Evolutionary conservation across 73 alveolate genomes (phyloP).

Genomic region (Loxodes magnus): DNA sequence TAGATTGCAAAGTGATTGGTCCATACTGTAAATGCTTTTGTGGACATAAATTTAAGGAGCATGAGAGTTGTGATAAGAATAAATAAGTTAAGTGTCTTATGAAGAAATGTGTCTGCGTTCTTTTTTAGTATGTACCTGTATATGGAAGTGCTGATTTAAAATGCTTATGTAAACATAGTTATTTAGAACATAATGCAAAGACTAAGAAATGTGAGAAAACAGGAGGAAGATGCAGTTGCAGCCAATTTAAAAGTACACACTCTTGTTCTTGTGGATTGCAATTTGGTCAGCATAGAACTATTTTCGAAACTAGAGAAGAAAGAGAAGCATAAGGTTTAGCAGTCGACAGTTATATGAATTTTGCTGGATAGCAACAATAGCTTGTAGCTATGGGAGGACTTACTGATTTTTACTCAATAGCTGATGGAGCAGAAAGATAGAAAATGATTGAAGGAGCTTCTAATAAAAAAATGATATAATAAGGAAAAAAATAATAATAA

Average conservation of each 20-base stretch:
- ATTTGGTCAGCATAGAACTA: slow-evolving; percentile 77
- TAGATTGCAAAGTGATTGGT: slow-evolving; percentile 91
- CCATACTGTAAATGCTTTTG: slow-evolving; percentile 94
- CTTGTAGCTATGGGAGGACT: slow-evolving; percentile 43
- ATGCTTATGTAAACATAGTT: slow-evolving; percentile 94
- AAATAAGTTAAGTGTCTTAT: slow-evolving; percentile 80
- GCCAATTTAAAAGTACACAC: slow-evolving; percentile 70
- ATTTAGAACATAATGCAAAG: slow-evolving; percentile 60
- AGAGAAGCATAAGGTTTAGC: slow-evolving; percentile 89
- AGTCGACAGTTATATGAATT: slow-evolving; percentile 54
- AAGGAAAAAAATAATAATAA: too few relatives aligned
- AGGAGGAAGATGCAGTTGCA: slow-evolving; percentile 53
- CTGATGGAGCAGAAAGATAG: slow-evolving; percentile 38
- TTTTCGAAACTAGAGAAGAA: slow-evolving; percentile 88
- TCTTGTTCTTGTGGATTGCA: slow-evolving; percentile 82
- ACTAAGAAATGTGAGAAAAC: slow-evolving; percentile 46
- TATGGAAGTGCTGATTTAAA: slow-evolving; percentile 91
- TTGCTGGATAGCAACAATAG: slow-evolving; percentile 24
- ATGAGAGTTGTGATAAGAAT: slow-evolving; percentile 63
- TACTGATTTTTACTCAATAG: slow-evolving; percentile 34
- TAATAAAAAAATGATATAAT: too few relatives aligned
- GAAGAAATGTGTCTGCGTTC: slow-evolving; percentile 77
- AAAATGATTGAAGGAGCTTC: too few relatives aligned
- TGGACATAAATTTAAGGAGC: slow-evolving; percentile 93
- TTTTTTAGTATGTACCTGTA: slow-evolving; percentile 78